Percentiles rank a stretch among this genome's conserved stretches.
Conservation (phyloP, 208 protist species). For the Trypanosoma theileri region DNA sequence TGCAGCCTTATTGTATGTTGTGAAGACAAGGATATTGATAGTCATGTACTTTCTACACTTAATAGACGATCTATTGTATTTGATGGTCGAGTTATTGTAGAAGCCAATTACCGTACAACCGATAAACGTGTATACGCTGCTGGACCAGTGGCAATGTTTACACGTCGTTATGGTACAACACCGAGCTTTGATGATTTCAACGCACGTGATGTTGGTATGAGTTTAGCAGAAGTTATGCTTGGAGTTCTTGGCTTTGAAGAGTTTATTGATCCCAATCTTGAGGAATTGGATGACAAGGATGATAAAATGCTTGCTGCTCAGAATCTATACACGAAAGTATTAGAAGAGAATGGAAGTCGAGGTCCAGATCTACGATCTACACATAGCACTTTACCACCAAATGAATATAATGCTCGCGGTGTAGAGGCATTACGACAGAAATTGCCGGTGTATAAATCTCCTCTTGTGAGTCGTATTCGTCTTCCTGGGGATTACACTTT, state of each 20-base stretch:
- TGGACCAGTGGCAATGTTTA: constrained; percentile 93
- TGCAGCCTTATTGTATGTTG: constrained; percentile 84
- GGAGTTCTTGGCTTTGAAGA: constrained; percentile 78
- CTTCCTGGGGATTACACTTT: constrained; percentile 68
- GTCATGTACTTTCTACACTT: constrained; percentile 78
- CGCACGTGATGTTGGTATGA: constrained; percentile 75
- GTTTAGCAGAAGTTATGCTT: constrained; percentile 77
- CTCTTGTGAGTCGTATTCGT: constrained; percentile 47
- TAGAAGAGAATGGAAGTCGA: constrained; percentile 53
- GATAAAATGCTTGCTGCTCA: constrained; percentile 19
- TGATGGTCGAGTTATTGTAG: constrained; percentile 92
- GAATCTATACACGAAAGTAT: constrained; percentile 36
- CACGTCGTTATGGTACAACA: constrained; percentile 85
- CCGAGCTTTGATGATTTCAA: constrained; percentile 85
- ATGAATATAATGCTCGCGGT: neutral
- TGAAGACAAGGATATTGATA: constrained; percentile 91
- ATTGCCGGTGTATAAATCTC: constrained; percentile 54
- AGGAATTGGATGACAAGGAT: constrained; percentile 19
- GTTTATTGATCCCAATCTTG: constrained; percentile 44
- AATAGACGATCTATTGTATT: constrained; percentile 93
- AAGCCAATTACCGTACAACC: constrained; percentile 87
- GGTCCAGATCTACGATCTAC: constrained; percentile 1
- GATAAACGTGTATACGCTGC: constrained; percentile 80
- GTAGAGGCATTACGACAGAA: constrained; percentile 17
- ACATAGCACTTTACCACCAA: neutral